Evolutionary conservation across 768 basidiomycete genomes (phyloP).

Genomic region (Dentipellis sp.): DNA sequence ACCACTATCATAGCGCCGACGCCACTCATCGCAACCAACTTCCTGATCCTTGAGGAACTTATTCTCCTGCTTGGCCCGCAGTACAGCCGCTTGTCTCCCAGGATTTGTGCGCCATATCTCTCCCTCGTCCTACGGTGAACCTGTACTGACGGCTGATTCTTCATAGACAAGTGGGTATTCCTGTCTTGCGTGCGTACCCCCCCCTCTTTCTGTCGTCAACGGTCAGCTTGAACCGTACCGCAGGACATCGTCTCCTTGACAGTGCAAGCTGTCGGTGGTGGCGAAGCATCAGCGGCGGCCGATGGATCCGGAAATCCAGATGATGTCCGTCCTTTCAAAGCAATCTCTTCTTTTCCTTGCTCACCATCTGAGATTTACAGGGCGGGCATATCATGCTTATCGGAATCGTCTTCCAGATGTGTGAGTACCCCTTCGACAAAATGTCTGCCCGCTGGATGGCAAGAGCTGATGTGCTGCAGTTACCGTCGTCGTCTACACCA

Average conservation of each 20-base stretch:
- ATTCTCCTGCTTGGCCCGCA: conserved; percentile 12
- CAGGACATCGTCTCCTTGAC: conserved; percentile 11
- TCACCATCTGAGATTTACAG: not conserved
- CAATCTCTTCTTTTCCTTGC: not conserved
- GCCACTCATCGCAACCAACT: conserved; percentile 12
- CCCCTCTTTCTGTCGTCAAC: not conserved
- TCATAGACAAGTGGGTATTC: conserved; percentile 6
- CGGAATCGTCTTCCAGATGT: conserved; percentile 10
- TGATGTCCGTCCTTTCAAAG: not conserved
- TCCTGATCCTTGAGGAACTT: conserved; percentile 14
- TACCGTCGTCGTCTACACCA: conserved; percentile 5
- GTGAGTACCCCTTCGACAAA: not conserved
- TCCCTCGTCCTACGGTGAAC: not conserved
- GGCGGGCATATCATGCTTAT: conserved; percentile 9
- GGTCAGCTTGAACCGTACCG: not conserved
- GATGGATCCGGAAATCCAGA: not conserved
- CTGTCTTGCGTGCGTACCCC: conserved; percentile 6
- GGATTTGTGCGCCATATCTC: conserved; percentile 8
- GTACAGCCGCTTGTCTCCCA: conserved; percentile 14
- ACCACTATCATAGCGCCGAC: conserved; percentile 22
- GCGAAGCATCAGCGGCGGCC: conserved; percentile 1
- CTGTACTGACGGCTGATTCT: not conserved
- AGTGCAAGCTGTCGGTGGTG: conserved; percentile 8
- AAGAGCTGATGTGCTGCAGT: not conserved
- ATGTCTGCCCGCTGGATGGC: too few relatives aligned